Evolutionary conservation across 441 rosid genomes (phyloP), one percentile per base, ranked within the genome.

Genomic region (Gossypium davidsonii): DNA sequence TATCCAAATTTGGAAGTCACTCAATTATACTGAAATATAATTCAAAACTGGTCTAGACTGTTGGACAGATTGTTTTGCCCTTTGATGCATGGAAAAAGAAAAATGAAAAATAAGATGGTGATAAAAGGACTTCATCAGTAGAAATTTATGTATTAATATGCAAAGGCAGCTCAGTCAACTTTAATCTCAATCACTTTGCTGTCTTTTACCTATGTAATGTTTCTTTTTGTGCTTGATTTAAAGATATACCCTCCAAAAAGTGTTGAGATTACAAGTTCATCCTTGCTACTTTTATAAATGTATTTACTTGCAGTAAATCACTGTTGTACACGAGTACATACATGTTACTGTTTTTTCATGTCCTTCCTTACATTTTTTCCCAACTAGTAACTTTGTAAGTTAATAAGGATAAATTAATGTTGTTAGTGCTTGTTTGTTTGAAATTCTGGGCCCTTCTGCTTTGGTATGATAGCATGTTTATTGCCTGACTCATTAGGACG

Each of bases 371-470:
- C 17, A 12, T 6, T 12, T 46, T 21, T 46, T 5, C 25, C 55
- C 70, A 1, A 12, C 9, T 25, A 25, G 57, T 66, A 66, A 20
- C 39, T 46, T 66, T n/a, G 31, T 42, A 64, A 64, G 21, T 48
- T 4, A 39, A 17, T 39, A 20, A 64, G 28, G 69, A 20, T 42
- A 64, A 18, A 46, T 14, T 14, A 46, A 2, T 23, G 49, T 44
- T 66, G 56, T 46, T 66, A 46, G 56, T 48, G 28, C 70, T 55
- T 66, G 10, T 65, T 65, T 21, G 56, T 2, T 46, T 66, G 56
- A 46, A 66, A 48, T 46, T 66, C 56, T 66, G 34, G 11, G 34
- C 9, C 1, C 8, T n/a, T 26, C 59, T 49, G 10, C 25, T 67
- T 11, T 49, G 31, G 23, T n/a, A 42, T 42, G 48, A 42, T 42